These are phyloP conservation scores for Mucor sp. DNA, from an alignment of 371 early-diverging fungal genomes.

Conservation along the genomic window DNA sequence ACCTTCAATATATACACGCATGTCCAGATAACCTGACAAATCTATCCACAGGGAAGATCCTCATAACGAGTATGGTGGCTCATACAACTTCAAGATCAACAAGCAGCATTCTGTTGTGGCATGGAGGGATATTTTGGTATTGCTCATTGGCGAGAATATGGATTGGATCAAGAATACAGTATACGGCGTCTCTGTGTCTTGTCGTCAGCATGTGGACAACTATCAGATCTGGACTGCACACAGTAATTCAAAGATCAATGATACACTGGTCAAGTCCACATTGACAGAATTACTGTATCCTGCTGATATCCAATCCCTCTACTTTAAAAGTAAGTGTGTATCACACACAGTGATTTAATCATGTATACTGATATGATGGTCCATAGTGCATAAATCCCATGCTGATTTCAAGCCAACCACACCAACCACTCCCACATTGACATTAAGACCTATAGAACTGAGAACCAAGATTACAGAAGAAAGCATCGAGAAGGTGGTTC, in stretches of 20 bases:
- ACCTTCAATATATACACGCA: not conserved
- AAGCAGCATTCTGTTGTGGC: slow-evolving; percentile 51
- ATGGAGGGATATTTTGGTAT: slow-evolving; percentile 64
- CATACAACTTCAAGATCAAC: slow-evolving; percentile 69
- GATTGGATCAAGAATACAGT: slow-evolving; percentile 62
- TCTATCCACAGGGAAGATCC: slow-evolving; percentile 65
- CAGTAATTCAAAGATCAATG: slow-evolving; percentile 25
- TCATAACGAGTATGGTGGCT: slow-evolving; percentile 76
- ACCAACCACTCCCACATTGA: slow-evolving; percentile 8
- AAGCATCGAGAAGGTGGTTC: slow-evolving; percentile 28
- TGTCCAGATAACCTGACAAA: not conserved
- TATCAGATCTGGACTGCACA: slow-evolving; percentile 68
- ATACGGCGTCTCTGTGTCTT: slow-evolving; percentile 62
- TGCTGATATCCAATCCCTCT: slow-evolving; percentile 57
- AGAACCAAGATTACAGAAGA: slow-evolving; percentile 35
- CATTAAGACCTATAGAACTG: slow-evolving; percentile 22
- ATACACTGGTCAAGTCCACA: slow-evolving; percentile 44
- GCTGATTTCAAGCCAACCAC: slow-evolving; percentile 39
- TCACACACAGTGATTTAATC: not conserved
- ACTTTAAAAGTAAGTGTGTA: slow-evolving; percentile 59
- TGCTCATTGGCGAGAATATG: slow-evolving; percentile 62
- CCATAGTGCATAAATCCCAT: slow-evolving; percentile 51
- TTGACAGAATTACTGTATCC: slow-evolving; percentile 43
- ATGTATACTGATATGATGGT: not conserved
- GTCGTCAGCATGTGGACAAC: slow-evolving; percentile 61